Evolutionary conservation across 768 basidiomycete species (phyloP).

Genomic region (Hygrophoropsis aurantiaca): DNA sequence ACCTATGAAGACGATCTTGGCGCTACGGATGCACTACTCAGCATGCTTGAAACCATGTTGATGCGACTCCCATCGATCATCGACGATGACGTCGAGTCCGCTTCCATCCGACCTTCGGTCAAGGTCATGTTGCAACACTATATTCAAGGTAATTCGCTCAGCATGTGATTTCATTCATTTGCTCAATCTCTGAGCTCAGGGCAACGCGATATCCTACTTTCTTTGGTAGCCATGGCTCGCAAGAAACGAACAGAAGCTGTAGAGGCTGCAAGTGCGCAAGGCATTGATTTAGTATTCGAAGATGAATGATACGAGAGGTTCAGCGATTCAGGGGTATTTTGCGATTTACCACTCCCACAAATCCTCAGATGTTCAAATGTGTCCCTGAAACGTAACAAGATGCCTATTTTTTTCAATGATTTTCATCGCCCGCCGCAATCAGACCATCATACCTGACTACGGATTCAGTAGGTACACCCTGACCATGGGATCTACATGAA

Average conservation of each 20-base stretch:
- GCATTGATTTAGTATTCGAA: slow-evolving; percentile 55
- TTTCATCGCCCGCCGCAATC: too few relatives aligned
- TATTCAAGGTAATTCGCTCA: slow-evolving; percentile 48
- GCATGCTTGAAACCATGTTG: slow-evolving; percentile 60
- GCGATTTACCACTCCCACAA: too few relatives aligned
- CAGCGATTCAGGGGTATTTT: too few relatives aligned
- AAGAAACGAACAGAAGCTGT: slow-evolving; percentile 49
- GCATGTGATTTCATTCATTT: neutral
- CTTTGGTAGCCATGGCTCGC: slow-evolving; percentile 48
- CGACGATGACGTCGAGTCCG: slow-evolving; percentile 13
- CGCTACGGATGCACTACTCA: slow-evolving; percentile 47
- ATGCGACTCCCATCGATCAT: slow-evolving; percentile 45
- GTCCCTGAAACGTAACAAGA: too few relatives aligned
- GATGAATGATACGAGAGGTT: slow-evolving; percentile 13
- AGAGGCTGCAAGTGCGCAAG: slow-evolving; percentile 47
- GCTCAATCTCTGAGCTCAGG: slow-evolving; percentile 35
- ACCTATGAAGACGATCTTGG: slow-evolving; percentile 63
- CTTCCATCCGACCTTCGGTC: slow-evolving; percentile 53
- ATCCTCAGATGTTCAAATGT: too few relatives aligned
- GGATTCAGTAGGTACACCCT: too few relatives aligned
- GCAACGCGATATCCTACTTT: slow-evolving; percentile 57
- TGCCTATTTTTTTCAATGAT: too few relatives aligned
- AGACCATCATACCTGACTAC: too few relatives aligned
- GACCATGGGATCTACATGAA: too few relatives aligned
- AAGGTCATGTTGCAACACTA: slow-evolving; percentile 67